Base-by-base conservation (phyloP, 73 alveolate genomes). In the Tetrahymena malaccensis region DNA sequence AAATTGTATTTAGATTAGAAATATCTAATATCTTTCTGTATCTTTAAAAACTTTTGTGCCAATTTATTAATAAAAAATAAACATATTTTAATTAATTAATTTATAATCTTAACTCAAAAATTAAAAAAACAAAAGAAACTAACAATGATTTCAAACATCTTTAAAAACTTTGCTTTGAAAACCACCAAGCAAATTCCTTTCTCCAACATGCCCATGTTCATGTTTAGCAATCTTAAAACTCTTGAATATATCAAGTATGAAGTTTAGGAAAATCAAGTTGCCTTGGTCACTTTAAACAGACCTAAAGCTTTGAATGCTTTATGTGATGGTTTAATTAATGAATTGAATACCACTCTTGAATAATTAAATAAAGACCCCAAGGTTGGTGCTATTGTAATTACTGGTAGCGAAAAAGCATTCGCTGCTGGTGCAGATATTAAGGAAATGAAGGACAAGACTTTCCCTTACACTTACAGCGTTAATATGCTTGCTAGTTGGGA, bases 341-440 rank as follows among this genome's bases (percentile, higher is more conserved):
- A 99, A 94, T 94, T 99, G 12, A 97, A 95, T 57, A 83, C 95
- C 70, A 96, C 96, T 33, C 85, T 98, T 85, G 57, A 95, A 85
- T 94, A 93, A 94, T 84, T 98, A 27, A 99, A 99, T 96, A 85
- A 95, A 2, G 98, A 98, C 96, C 94, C 96, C 33, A 97, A 96
- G 34, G 95, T 98, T 56, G 99, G 99, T 35, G 98, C 98, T 11
- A 96, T 99, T 40, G 99, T 99, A 16, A 96, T 98, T 4, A 99
- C 99, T 34, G 99, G 99, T 34, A 96, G 98, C 40, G 99, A 97
- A 96, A 99, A 98, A 96, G 98, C 99, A 33, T 99, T 99, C 95
- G 99, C 99, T 43, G 99, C 99, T 17, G 99, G 99, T 6, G 99
- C 99, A 70, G 99, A 98, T 95, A 98, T 98, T 70, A 98, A 98